These are phyloP conservation scores for Teratosphaeria zuluensis DNA, from an alignment of 2,329 filamentous ascomycete species.

Conservation along the genomic window DNA sequence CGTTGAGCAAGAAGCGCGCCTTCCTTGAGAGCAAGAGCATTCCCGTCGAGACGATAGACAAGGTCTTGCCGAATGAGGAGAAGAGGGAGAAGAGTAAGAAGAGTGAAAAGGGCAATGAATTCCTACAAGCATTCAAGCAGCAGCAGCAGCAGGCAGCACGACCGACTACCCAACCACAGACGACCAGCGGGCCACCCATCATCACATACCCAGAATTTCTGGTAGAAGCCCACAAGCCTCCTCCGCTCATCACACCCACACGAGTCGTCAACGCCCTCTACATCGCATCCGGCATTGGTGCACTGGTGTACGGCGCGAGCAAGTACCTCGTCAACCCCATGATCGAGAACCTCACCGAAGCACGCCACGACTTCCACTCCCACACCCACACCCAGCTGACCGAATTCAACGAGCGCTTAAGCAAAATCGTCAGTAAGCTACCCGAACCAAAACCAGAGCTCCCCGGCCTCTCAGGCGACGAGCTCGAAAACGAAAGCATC, in stretches of 20 bases:
- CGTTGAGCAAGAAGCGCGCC: slow-evolving; percentile 60
- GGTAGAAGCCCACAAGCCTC: slow-evolving; percentile 47
- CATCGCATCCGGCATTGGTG: slow-evolving; percentile 44
- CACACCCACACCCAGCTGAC: slow-evolving; percentile 44
- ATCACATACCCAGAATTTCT: slow-evolving; percentile 60
- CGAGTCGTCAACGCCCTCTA: slow-evolving; percentile 49
- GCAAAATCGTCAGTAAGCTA: slow-evolving; percentile 21
- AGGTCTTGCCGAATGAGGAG: slow-evolving; percentile 40
- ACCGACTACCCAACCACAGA: slow-evolving; percentile 20
- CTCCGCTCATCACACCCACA: slow-evolving; percentile 49
- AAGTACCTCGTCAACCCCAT: slow-evolving; percentile 59
- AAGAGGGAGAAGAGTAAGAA: neutral
- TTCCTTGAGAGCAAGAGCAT: slow-evolving; percentile 75
- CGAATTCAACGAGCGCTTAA: slow-evolving; percentile 47
- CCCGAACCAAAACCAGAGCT: slow-evolving; percentile 11
- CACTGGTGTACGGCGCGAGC: slow-evolving; percentile 58
- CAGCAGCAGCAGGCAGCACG: slow-evolving; percentile 12
- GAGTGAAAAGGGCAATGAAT: neutral
- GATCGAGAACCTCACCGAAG: slow-evolving; percentile 42
- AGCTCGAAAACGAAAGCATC: slow-evolving; percentile 36
- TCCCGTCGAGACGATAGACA: slow-evolving; percentile 54
- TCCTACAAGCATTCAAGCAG: slow-evolving; percentile 17
- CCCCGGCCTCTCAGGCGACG: neutral
- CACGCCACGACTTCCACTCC: slow-evolving; percentile 48
- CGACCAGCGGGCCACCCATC: slow-evolving; percentile 45